A percentile compares a stretch with the other conserved stretches of the same genome.
Conservation (phyloP, 306 rosid genomes). For the Malus fusca region DNA sequence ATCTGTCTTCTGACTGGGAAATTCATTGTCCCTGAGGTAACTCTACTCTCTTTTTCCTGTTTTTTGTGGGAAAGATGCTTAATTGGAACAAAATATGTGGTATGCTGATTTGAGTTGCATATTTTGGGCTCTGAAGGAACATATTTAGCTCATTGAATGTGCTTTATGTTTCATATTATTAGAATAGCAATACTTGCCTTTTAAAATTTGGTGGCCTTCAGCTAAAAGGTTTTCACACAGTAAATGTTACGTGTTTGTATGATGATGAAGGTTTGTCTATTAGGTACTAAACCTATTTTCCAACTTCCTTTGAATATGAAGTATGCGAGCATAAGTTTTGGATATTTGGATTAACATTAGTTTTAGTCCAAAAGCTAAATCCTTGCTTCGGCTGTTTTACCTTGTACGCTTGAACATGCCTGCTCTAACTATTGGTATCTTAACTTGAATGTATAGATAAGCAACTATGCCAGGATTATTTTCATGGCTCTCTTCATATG, state of each 20-base stretch:
- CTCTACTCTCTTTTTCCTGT: slow-evolving; percentile 4
- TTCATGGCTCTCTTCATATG: slow-evolving; percentile 91
- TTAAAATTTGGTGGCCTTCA: background rate
- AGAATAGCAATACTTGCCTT: background rate
- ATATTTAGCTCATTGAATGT: background rate
- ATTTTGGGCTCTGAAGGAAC: background rate
- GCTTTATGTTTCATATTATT: background rate
- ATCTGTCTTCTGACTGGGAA: slow-evolving; percentile 89
- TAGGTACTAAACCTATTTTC: background rate
- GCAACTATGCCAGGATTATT: slow-evolving; percentile 87
- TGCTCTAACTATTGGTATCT: background rate
- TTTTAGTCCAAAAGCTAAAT: background rate
- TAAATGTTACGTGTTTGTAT: background rate
- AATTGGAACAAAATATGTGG: background rate
- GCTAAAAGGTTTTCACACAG: background rate
- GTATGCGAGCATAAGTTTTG: background rate
- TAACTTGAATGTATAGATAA: slow-evolving; percentile 49
- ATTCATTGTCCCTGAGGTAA: slow-evolving; percentile 95
- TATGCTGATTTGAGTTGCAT: background rate
- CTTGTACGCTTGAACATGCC: background rate
- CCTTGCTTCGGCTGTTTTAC: background rate
- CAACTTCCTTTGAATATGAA: background rate
- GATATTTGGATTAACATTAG: background rate
- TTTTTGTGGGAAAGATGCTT: background rate
- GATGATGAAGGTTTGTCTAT: background rate